Conservation (phyloP, 2,329 filamentous ascomycete species). For the Paecilomyces sp. region DNA sequence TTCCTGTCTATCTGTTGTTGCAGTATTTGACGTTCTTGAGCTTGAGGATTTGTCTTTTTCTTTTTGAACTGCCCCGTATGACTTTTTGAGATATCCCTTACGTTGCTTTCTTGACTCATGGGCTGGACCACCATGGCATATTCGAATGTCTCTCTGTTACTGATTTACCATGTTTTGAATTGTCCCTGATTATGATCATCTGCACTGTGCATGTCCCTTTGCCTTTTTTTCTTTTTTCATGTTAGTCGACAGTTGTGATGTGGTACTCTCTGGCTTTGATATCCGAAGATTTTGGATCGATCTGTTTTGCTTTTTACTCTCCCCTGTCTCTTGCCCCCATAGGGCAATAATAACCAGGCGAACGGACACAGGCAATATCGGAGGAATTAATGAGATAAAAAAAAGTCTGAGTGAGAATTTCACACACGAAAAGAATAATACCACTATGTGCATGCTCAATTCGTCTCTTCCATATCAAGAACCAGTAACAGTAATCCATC, state of each 20-base stretch:
- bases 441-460: too few relatives aligned
- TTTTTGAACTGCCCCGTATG: neutral
- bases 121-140: neutral
- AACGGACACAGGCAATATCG: too few relatives aligned
- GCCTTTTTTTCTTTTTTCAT: neutral
- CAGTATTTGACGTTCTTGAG: neutral
- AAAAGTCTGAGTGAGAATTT: too few relatives aligned
- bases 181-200: neutral
- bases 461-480: too few relatives aligned
- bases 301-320: too few relatives aligned
- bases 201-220: neutral
- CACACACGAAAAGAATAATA: too few relatives aligned
- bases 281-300: neutral
- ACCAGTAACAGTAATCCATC: too few relatives aligned
- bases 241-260: neutral
- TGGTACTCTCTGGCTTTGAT: neutral
- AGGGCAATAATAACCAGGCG: too few relatives aligned
- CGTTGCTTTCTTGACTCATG: neutral
- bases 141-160: neutral
- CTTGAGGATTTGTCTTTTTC: neutral
- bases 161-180: neutral
- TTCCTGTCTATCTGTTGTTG: neutral
- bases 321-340: too few relatives aligned
- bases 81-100: neutral
- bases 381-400: too few relatives aligned